phyloP scores from a whole-genome alignment of 1,139 yeast genomes.

The Scheffersomyces segobiensis region DNA sequence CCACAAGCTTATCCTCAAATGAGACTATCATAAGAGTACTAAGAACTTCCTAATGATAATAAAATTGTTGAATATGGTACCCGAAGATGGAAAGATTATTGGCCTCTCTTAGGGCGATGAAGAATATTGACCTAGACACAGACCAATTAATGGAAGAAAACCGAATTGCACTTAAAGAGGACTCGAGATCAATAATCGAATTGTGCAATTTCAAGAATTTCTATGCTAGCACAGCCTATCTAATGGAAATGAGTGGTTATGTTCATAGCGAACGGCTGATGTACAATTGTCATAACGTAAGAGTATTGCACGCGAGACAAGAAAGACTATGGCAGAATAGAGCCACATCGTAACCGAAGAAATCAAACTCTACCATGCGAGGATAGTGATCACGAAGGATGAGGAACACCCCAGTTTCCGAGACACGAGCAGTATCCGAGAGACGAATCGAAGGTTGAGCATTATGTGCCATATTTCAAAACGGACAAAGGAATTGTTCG shows the following conservation, averaged over 20 bases:
- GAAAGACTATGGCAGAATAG: background rate
- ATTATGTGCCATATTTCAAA: background rate
- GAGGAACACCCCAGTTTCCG: too few species aligned
- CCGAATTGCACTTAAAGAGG: background rate
- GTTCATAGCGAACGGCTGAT: slow-evolving; percentile 4
- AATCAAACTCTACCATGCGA: background rate
- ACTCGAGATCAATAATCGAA: background rate
- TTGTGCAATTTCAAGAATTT: background rate
- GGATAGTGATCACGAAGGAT: background rate
- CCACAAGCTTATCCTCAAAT: slow-evolving; percentile 4
- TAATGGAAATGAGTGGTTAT: slow-evolving; percentile 5
- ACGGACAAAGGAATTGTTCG: background rate
- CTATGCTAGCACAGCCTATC: background rate
- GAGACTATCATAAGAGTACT: slow-evolving; percentile 5
- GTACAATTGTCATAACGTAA: slow-evolving; percentile 4
- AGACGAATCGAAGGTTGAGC: background rate
- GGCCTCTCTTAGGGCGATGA: slow-evolving; percentile 1
- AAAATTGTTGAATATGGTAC: slow-evolving; percentile 4
- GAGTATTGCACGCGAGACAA: background rate
- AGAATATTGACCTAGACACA: background rate
- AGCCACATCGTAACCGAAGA: background rate
- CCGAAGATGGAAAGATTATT: background rate
- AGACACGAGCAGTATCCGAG: background rate
- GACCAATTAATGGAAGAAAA: background rate
- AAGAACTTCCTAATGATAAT: slow-evolving; percentile 6